Conservation (phyloP, 2,329 filamentous ascomycete genomes). For the Penicillium sp. region DNA sequence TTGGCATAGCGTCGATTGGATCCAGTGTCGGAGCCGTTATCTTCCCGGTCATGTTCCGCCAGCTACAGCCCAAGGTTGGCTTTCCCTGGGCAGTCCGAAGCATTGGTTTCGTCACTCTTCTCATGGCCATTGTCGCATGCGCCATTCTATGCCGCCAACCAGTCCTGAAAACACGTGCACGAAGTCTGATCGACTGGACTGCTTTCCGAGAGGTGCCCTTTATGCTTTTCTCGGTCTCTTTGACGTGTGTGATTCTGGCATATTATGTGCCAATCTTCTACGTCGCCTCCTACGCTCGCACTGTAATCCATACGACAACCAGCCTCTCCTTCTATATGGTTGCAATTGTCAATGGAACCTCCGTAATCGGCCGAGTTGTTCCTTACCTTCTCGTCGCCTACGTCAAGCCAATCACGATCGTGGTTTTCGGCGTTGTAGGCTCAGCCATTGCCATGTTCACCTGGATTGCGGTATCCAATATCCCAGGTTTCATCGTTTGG, state of each 20-base stretch:
- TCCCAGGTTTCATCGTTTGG: constrained; percentile 40
- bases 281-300: constrained; percentile 51
- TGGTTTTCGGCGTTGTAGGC: constrained; percentile 29
- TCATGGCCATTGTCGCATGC: constrained; percentile 43
- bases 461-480: constrained; percentile 36
- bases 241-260: constrained; percentile 54
- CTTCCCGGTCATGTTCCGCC: constrained; percentile 61
- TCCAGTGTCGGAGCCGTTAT: constrained; percentile 65
- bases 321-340: constrained; percentile 55
- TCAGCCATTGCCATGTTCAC: constrained; percentile 41
- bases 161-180: constrained; percentile 42
- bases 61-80: constrained; percentile 62
- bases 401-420: constrained; percentile 35
- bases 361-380: constrained; percentile 57
- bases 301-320: constrained; percentile 56
- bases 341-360: constrained; percentile 59
- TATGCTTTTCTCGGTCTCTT: constrained; percentile 51
- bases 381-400: constrained; percentile 51
- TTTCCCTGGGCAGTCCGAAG: constrained; percentile 66
- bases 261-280: constrained; percentile 56
- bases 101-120: constrained; percentile 61
- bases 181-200: constrained; percentile 48
- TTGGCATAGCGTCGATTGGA: constrained; percentile 63
- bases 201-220: constrained; percentile 51
- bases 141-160: constrained; percentile 49